These are phyloP conservation scores for Bruguiera sexangula DNA, from an alignment of 345 rosid genomes.

Conservation along the genomic window DNA sequence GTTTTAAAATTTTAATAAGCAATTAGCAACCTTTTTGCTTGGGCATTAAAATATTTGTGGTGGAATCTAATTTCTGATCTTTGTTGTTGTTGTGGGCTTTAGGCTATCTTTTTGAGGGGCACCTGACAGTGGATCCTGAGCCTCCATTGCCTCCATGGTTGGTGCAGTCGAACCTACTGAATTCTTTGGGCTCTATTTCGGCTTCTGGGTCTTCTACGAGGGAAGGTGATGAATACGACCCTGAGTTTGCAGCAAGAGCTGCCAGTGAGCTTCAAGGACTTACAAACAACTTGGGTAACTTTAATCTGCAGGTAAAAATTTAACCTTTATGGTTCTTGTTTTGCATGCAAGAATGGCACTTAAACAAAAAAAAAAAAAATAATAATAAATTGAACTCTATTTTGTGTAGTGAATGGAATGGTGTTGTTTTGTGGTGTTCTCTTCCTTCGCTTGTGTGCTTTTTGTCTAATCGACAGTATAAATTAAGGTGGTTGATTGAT, in stretches of 20 bases:
- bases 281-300: constrained; percentile 46
- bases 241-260: constrained; percentile 37
- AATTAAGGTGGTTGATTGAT: constrained; percentile 3
- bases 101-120: constrained; percentile 95
- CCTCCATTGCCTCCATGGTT: constrained; percentile 92
- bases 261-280: constrained; percentile 53
- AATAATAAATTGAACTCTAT: too few relatives aligned
- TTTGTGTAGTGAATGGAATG: too few relatives aligned
- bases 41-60: not conserved
- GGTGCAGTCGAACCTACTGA: constrained; percentile 64
- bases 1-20: constrained; percentile 26
- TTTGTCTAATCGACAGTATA: not conserved
- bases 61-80: not conserved
- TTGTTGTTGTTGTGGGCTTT: constrained; percentile 8
- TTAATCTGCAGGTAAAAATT: constrained; percentile 60
- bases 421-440: not conserved
- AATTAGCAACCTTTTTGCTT: not conserved
- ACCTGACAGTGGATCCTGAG: constrained; percentile 91
- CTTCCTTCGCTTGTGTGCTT: too few relatives aligned
- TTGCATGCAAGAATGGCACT: not conserved
- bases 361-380: too few relatives aligned
- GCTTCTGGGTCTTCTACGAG: constrained; percentile 55
- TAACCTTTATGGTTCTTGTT: not conserved
- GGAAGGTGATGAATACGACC: constrained; percentile 21
- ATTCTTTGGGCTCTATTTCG: constrained; percentile 45